Base-by-base conservation (phyloP, 441 rosid genomes). In the Melastoma candidum region DNA sequence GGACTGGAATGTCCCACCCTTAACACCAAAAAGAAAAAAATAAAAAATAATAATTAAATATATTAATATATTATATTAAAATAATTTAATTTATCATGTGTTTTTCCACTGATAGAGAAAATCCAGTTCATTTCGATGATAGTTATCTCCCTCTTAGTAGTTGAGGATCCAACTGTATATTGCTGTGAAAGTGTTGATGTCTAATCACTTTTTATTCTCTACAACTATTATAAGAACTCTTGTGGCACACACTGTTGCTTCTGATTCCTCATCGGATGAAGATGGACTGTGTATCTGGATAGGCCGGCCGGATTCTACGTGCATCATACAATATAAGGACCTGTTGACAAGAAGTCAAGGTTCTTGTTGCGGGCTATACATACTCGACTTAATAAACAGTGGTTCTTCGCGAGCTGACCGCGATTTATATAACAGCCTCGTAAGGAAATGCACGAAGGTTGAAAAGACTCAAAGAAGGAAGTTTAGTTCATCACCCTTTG, bases 341-440 rank as follows among this genome's bases (percentile, higher is more conserved):
- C 71, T 73, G 49, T 75, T 78, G 11, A 61, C 59, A 39, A 68
- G 68, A 48, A 57, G 26, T 39, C 8, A 44, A 8, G 44, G 43
- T 29, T 62, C 72, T 5, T 67, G 61, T 12, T 59, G 72, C 11
- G 77, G 78, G 22, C 68, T 73, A 57, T 68, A 69, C 44, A 67
- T 75, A 64, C 75, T 75, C 4, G 75, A 78, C 72, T 74, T 78
- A 12, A 46, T 78, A 11, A 54, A 75, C 41, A 7, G 58, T 36
- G 67, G 72, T 47, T 63, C 68, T 43, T 51, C 71, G 63, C 66
- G 65, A 25, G 71, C 77, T 12, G 58, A 72, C 41, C 68, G 63
- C 44, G 46, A 67, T 46, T 48, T 75, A 29, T 80, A 69, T 47
- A 70, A 63, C 51, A 8, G 44, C 39, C 55, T 80, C 73, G 68